Base-by-base conservation (phyloP, 345 rosid genomes). In the Gossypium longicalyx region DNA sequence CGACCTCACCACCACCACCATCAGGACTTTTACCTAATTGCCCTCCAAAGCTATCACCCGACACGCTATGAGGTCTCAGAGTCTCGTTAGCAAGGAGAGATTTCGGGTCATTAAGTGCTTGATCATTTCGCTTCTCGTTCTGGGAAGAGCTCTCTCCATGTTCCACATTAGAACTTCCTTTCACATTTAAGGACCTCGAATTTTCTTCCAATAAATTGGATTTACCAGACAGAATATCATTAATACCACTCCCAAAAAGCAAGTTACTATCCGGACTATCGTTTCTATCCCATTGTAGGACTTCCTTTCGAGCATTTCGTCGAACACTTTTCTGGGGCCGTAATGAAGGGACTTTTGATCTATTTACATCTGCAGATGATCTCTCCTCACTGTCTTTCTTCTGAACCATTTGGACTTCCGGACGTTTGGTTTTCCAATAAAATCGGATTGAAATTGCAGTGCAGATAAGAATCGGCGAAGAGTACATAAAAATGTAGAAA, bases 401-500 rank as follows among this genome's bases (percentile, higher is more conserved):
- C 76, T 65, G 47, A 29, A 58, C 59, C 49, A 9, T 27, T 19
- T 60, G 67, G 45, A 13, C 43, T 51, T 77, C 54, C 2, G 59
- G 51, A 1, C 9, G 57, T 49, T 80, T 77, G 23, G 58, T 23
- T 72, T 61, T 70, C 67, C 62, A 41, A 74, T 81, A 83, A 52
- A 62, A 71, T 34, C 79, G 76, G 41, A 84, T 62, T 23, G 72
- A 76, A 68, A 84, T 73, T 19, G 64, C 59, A 57, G 82, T 74
- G 82, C 78, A 82, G 48, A 79, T 73, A n/a, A 89, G 27, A 54
- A 89, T 29, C 1, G 93, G 93, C 53, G 83, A 77, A 77, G 87
- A 71, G 57, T 59, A 91, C 63, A 90, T 29, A 82, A 91, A 41
- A 75, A 85, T 27, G 77, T 53, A 78, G 86, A 95, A 89, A 72